Conservation (phyloP, 1,284 basidiomycete species). For the Ustilago curta region DNA sequence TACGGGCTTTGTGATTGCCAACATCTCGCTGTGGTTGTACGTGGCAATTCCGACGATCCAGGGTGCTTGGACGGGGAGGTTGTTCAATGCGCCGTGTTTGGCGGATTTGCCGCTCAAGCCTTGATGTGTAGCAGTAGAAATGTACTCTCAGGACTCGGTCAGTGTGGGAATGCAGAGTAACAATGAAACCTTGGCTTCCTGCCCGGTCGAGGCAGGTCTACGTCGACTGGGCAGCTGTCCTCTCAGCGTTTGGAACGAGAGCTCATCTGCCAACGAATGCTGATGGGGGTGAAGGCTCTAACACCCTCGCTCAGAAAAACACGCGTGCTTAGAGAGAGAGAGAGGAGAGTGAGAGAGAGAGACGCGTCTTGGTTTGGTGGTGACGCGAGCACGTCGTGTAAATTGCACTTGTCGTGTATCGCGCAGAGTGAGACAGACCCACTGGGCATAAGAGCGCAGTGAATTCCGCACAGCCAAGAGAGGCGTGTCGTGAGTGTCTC, state of each 20-base stretch:
- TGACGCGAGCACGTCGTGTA: conserved; percentile 32
- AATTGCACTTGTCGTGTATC: conserved; percentile 13
- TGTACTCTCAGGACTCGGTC: not conserved
- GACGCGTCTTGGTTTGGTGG: conserved; percentile 16
- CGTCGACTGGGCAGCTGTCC: too few species aligned
- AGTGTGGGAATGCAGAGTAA: not conserved
- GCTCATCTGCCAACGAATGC: too few species aligned
- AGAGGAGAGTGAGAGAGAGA: not conserved
- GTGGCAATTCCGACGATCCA: conserved; percentile 56
- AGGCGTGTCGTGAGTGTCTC: conserved; percentile 2
- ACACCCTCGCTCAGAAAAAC: not conserved
- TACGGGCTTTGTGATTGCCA: conserved; percentile 49
- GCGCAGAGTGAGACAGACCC: too few species aligned
- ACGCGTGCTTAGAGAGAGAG: not conserved
- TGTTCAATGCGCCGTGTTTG: conserved; percentile 61
- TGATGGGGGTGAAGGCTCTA: not conserved
- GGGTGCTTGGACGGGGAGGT: conserved; percentile 52
- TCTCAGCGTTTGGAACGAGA: too few species aligned
- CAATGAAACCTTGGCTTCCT: too few species aligned
- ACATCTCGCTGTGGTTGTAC: conserved; percentile 48
- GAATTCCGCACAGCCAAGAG: not conserved
- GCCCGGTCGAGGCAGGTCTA: too few species aligned
- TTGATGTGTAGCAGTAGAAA: not conserved
- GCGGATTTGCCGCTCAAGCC: conserved; percentile 58
- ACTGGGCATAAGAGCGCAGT: not conserved